Base-by-base conservation (phyloP, 768 basidiomycete genomes). In the Mycena indigotica region DNA sequence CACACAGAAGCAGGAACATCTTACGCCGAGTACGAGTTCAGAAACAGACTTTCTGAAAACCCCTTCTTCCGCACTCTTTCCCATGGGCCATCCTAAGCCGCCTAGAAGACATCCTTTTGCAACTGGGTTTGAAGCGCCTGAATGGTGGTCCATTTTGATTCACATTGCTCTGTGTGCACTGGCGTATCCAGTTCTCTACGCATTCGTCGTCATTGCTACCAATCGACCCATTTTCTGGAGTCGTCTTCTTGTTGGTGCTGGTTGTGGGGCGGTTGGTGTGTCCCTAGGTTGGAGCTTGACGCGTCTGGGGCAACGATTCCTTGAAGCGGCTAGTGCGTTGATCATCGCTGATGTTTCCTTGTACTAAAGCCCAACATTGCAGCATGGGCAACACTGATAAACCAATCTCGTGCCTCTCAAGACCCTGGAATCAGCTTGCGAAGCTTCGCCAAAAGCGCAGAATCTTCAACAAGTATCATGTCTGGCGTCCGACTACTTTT, bases 301-400 rank as follows among this genome's bases (percentile, higher is more conserved):
- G 19, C 53, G 50, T 13, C 60, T 77, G 25, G 72, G 66, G 13
- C 68, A 65, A 52, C 55, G 63, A 25, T 70, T 72, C 52, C 46
- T 77, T 46, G 76, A 77, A 58, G 73, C 77, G 53, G 67, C 75
- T 21, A 70, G 77, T 79, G 54, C 25, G 72, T 69, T 44, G n/a
- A n/a, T n/a, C n/a, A n/a, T 39, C 55, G 51, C 28, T 32, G 41
- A 35, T 23, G 23, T 52, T 35, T 32, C 15, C 25, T 52, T 46
- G 16, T 5, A 10, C 48, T 15, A n/a, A 29, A 29, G 23, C 48
- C 41, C 44, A 10, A 17, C 23, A 29, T 25, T 52, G 54, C 39
- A 79, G 77, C 75, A 2, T 79, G 78, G 77, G 77, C 77, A 3
- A 79, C 77, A 3, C 61, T 79, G 12, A 77, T 79, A 15, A 76